phyloP scores from a whole-genome alignment of 2,329 filamentous ascomycete genomes.

The Colletotrichum aenigma region DNA sequence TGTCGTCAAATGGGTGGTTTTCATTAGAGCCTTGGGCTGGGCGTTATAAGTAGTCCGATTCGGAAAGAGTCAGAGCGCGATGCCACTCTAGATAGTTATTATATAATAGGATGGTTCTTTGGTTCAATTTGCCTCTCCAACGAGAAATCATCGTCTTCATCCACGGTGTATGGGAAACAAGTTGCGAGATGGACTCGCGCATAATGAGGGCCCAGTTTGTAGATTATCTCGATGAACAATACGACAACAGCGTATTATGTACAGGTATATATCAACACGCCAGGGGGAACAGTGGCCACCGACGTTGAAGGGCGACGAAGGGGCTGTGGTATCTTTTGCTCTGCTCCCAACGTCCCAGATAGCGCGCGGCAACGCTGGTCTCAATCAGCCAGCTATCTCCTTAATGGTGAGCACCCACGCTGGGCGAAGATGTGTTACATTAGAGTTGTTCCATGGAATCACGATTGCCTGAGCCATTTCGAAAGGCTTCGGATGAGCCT shows the following conservation, averaged over 20 bases:
- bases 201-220: not conserved
- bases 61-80: not conserved
- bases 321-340: not conserved
- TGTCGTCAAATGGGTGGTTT: no score
- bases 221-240: not conserved
- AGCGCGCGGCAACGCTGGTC: not conserved
- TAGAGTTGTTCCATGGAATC: not conserved
- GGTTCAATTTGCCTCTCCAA: not conserved
- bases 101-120: not conserved
- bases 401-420: fast-evolving
- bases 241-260: not conserved
- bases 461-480: not conserved
- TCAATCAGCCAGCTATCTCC: not conserved
- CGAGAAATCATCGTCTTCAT: not conserved
- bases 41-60: not conserved
- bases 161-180: not conserved
- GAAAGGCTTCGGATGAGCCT: not conserved
- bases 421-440: not conserved
- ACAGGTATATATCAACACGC: not conserved
- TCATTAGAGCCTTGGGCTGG: not conserved
- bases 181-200: not conserved
- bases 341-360: not conserved
- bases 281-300: not conserved
- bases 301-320: not conserved
- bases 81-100: not conserved